Base-by-base conservation (phyloP, 495 filamentous ascomycete species). In the Immersiella caudata region DNA sequence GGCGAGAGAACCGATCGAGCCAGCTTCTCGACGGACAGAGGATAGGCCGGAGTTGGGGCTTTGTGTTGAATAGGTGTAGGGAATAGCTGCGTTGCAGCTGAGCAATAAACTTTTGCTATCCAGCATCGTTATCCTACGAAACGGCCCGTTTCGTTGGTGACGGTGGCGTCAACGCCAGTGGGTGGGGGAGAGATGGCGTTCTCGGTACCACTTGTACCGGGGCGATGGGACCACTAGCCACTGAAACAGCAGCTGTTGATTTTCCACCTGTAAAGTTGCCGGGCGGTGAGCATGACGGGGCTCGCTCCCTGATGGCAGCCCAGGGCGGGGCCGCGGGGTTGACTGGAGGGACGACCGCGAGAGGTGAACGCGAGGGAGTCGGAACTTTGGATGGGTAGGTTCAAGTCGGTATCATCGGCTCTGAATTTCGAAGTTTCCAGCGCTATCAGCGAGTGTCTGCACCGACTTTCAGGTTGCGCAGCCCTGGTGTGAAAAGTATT, bases 41-140 rank as follows among this genome's bases (percentile, higher is more conserved):
- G 20, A 20, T 26, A 46, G 61, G 22, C 16, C 9, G 61, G 61
- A 63, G 61, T 51, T 52, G 49, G n/a, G 46, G 26, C n/a, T 35
- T 62, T 62, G 59, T 62, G 16, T 63, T 21, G 61, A 63, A 21
- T 63, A 63, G 40, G 49, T 54, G 56, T 59, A 33, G 5, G 56
- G n/a, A 22, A 55, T 21, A 20, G 40, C 40, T 46, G 40, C 40
- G 16, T 46, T 12, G 14, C 40, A 18, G 40, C 40, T 46, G 16
- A 18, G 16, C 11, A 46, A 46, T 12, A 2, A 46, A 46, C 16
- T 6, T 18, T 14, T 12, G 40, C 40, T 46, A 14, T 46, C 11
- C 11, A 2, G 40, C 40, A 18, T 14, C 40, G 14, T 6, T 46
- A 14, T 14, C 2, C 2, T 12, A 46, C 11, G 40, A 12, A 6